Conservation (phyloP, 1,284 basidiomycete species). For the Malassezia psittaci region DNA sequence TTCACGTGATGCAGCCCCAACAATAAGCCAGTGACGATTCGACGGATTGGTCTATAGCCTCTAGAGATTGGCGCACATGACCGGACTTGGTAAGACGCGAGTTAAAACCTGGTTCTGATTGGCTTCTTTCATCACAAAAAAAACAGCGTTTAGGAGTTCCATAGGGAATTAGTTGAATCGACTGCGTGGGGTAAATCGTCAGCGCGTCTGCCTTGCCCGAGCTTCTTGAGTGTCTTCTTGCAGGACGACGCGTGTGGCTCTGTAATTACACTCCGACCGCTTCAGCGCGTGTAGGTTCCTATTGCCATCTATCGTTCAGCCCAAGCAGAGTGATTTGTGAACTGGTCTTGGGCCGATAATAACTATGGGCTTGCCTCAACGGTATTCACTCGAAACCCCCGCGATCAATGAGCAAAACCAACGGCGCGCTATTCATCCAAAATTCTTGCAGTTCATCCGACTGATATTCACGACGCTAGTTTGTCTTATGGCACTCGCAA, state of each 20-base stretch:
- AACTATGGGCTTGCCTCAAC: conserved; percentile 34
- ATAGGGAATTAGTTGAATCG: too few species aligned
- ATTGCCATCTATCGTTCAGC: too few species aligned
- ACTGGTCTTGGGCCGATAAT: too few species aligned
- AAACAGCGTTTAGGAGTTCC: not conserved
- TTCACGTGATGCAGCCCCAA: conserved; percentile 7
- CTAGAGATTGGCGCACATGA: not conserved
- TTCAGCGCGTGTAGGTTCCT: too few species aligned
- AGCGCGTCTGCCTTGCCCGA: too few species aligned
- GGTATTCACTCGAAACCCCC: conserved; percentile 31
- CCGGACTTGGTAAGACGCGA: not conserved
- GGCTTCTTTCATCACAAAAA: not conserved
- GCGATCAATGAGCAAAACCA: conserved; percentile 21
- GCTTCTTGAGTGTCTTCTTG: too few species aligned
- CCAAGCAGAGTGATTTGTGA: too few species aligned
- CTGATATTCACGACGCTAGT: conserved; percentile 40
- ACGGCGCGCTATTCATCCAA: conserved; percentile 34
- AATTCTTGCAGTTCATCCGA: conserved; percentile 35
- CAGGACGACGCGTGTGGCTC: too few species aligned
- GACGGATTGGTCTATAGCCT: not conserved
- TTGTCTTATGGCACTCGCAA: conserved; percentile 35
- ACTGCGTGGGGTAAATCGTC: conserved; percentile 7
- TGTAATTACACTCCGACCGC: too few species aligned
- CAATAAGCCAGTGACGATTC: not conserved
- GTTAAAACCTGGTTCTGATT: not conserved